Conservation (phyloP, 345 rosid genomes). For the Dovyalis caffra region DNA sequence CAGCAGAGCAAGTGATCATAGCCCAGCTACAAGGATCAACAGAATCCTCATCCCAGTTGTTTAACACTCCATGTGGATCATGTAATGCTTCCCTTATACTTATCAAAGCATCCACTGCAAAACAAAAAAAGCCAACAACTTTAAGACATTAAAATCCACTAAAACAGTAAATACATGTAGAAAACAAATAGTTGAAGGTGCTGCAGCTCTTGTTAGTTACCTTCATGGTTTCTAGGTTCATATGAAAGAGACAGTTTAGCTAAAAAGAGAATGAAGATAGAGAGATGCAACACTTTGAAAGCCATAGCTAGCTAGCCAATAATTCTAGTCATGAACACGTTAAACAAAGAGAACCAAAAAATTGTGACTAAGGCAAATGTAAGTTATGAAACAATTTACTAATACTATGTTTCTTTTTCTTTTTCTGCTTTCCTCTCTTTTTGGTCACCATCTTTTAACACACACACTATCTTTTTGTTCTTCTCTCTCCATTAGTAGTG, state of each 20-base stretch:
- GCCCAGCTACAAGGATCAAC: slow-evolving; percentile 99
- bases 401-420: not conserved
- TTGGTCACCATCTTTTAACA: slow-evolving; percentile 34
- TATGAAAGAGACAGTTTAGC: slow-evolving; percentile 43
- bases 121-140: not conserved
- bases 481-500: slow-evolving; percentile 1
- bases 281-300: slow-evolving; percentile 20
- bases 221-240: slow-evolving; percentile 87
- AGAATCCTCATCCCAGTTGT: slow-evolving; percentile 90
- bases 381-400: not conserved
- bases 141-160: not conserved
- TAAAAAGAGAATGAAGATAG: slow-evolving; percentile 30
- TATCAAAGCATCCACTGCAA: slow-evolving; percentile 80
- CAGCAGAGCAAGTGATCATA: slow-evolving; percentile 82
- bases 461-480: not conserved
- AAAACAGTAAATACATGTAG: not conserved
- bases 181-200: not conserved
- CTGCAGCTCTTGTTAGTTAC: slow-evolving; percentile 33
- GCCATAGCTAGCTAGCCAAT: slow-evolving; percentile 30
- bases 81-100: slow-evolving; percentile 49
- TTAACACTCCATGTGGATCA: slow-evolving; percentile 84
- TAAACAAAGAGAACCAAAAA: not conserved
- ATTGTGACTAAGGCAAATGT: not conserved
- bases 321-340: not conserved
- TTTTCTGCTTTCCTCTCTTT: slow-evolving; percentile 15